Conservation (phyloP, 164 flowering plant species). For the Nymphaea colorata region DNA sequence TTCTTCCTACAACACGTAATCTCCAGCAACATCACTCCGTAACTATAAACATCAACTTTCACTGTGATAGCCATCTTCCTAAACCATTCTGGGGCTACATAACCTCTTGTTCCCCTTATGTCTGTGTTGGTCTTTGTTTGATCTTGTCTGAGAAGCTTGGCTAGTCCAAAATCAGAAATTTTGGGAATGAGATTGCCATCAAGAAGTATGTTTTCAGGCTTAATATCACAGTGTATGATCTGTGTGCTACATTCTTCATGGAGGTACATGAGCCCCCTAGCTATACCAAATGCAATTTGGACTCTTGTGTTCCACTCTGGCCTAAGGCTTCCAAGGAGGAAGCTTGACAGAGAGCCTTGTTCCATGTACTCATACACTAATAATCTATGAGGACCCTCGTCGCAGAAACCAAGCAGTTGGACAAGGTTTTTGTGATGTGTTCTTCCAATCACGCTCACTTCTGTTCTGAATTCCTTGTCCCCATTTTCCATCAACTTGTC, state of each 20-base stretch:
- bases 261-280: slow-evolving; percentile 13
- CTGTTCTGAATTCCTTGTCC: slow-evolving; percentile 5
- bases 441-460: slow-evolving; percentile 4
- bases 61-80: slow-evolving; percentile 14
- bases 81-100: slow-evolving; percentile 25
- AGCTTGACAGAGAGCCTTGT: slow-evolving; percentile 1
- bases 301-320: slow-evolving; percentile 19
- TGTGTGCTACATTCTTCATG: slow-evolving; percentile 15
- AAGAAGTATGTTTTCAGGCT: slow-evolving; percentile 18
- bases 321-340: slow-evolving; percentile 10
- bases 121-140: slow-evolving; percentile 15
- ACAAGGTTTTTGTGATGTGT: slow-evolving; percentile 5
- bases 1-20: slow-evolving; percentile 15
- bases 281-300: slow-evolving; percentile 12
- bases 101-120: slow-evolving; percentile 19
- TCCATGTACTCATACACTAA: slow-evolving; percentile 7
- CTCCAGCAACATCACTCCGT: slow-evolving; percentile 17
- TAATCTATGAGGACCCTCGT: background rate
- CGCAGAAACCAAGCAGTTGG: slow-evolving; percentile 5
- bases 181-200: slow-evolving; percentile 12
- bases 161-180: slow-evolving; percentile 24
- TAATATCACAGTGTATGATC: slow-evolving; percentile 20
- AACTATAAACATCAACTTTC: slow-evolving; percentile 19
- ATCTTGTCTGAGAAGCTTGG: slow-evolving; percentile 18
- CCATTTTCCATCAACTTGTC: slow-evolving; percentile 5